Evolutionary conservation across 2,329 filamentous ascomycete species (phyloP).

Genomic region (Aspergillus bombycis): DNA sequence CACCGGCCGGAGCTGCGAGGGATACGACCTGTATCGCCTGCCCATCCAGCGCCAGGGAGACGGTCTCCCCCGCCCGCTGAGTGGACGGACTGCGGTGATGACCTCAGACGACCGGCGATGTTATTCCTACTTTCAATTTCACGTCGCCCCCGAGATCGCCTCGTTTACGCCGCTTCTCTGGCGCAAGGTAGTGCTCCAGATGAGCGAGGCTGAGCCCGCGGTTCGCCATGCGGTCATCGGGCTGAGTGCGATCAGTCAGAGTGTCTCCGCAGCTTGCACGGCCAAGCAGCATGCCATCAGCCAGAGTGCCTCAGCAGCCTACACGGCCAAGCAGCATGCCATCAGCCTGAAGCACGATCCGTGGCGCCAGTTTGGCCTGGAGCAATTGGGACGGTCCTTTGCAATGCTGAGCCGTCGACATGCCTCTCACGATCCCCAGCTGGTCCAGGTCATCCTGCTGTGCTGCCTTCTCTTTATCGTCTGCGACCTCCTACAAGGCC

Average conservation of each 20-base stretch:
- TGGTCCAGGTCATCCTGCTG: slow-evolving; percentile 6
- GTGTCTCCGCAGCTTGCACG: no score
- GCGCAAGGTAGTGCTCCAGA: no score
- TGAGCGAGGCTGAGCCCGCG: background rate
- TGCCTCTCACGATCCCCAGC: slow-evolving; percentile 9
- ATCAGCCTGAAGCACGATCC: background rate
- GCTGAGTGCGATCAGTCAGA: slow-evolving; percentile 12
- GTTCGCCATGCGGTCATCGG: slow-evolving; percentile 8
- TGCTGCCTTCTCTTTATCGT: slow-evolving; percentile 17
- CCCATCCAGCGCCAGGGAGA: background rate
- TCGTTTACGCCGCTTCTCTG: no score
- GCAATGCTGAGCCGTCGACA: background rate
- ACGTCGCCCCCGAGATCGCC: no score
- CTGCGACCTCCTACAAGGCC: background rate
- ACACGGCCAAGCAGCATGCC: no score
- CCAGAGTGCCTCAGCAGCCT: no score
- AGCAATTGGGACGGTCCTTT: slow-evolving; percentile 7
- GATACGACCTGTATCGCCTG: slow-evolving; percentile 1
- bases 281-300: no score
- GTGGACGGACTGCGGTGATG: background rate
- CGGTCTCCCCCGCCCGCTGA: background rate
- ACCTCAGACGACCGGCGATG: slow-evolving; percentile 6
- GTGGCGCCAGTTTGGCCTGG: slow-evolving; percentile 4
- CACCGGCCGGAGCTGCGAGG: slow-evolving; percentile 12
- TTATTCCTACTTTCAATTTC: no score